Conservation (phyloP, 305 asterid genomes). For the Fraxinus xanthoxyloides region DNA sequence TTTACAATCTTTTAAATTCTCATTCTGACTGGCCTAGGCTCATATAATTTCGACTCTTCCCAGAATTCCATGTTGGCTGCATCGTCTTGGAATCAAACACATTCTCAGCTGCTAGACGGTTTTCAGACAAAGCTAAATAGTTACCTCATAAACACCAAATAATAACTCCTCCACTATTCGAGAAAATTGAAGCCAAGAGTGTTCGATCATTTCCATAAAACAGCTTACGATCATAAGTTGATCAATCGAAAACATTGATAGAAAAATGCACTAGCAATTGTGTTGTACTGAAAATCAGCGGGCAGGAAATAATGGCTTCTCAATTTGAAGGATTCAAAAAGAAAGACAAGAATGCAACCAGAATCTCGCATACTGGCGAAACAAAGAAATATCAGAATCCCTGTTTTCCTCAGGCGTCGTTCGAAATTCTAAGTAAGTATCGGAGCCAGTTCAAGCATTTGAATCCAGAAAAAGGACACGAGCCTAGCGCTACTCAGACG, state of each 20-base stretch:
- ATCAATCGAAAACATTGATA: not conserved
- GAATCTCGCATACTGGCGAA: not conserved
- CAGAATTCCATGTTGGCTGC: not conserved
- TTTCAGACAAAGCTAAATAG: not conserved
- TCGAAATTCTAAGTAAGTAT: slow-evolving; percentile 9
- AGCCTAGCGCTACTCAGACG: not conserved
- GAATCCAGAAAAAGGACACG: not conserved
- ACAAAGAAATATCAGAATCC: slow-evolving; percentile 5
- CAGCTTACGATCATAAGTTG: not conserved
- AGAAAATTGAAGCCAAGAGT: not conserved
- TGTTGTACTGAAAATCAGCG: not conserved
- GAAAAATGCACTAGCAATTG: not conserved
- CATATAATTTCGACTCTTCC: not conserved
- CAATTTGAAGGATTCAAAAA: not conserved
- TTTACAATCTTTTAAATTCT: not conserved
- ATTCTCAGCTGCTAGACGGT: not conserved
- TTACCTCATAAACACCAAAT: not conserved
- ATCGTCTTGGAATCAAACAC: not conserved
- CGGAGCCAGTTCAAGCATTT: not conserved
- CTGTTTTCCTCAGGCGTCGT: slow-evolving; percentile 5
- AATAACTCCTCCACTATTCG: not conserved
- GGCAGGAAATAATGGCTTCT: slow-evolving; percentile 1
- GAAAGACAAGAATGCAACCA: too few relatives aligned
- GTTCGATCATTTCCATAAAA: not conserved
- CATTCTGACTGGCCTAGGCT: not conserved